phyloP scores from a whole-genome alignment of 2,329 filamentous ascomycete species.

The Botrytis galanthina region DNA sequence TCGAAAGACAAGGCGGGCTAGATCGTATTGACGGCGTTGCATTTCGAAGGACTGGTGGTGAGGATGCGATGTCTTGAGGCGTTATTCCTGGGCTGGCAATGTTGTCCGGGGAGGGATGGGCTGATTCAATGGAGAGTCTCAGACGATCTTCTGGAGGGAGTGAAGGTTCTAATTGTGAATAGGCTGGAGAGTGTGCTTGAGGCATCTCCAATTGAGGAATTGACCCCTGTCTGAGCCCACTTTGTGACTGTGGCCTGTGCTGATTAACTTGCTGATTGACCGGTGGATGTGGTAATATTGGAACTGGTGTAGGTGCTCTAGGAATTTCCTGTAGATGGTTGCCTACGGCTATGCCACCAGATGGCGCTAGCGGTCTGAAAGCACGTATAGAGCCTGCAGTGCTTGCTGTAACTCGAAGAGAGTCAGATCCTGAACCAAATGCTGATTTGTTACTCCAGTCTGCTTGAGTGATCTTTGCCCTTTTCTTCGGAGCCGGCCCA shows the following conservation, averaged over 20 bases:
- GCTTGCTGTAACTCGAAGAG: conserved; percentile 84
- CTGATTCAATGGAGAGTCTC: conserved; percentile 43
- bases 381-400: conserved; percentile 84
- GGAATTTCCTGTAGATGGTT: conserved; percentile 69
- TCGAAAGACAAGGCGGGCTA: conserved; percentile 71
- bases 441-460: conserved; percentile 69
- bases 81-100: conserved; percentile 58
- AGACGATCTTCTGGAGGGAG: conserved; percentile 37
- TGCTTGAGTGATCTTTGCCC: conserved; percentile 73
- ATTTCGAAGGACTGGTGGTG: conserved; percentile 74
- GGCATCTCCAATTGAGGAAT: conserved; percentile 45
- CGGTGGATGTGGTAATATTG: conserved; percentile 41
- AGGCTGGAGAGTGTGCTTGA: conserved; percentile 42
- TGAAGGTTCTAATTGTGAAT: conserved; percentile 38
- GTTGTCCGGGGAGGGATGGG: conserved; percentile 49
- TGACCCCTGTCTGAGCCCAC: conserved; percentile 60
- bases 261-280: conserved; percentile 34
- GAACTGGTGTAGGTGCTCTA: conserved; percentile 74
- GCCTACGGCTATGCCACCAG: conserved; percentile 46
- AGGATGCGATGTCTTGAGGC: conserved; percentile 82
- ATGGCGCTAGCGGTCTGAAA: conserved; percentile 67
- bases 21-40: conserved; percentile 65
- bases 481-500: conserved; percentile 58
- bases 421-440: conserved; percentile 73
- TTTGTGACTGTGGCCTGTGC: conserved; percentile 41